Base-by-base conservation (phyloP, 2,329 filamentous ascomycete species). In the Talaromyces sp. region DNA sequence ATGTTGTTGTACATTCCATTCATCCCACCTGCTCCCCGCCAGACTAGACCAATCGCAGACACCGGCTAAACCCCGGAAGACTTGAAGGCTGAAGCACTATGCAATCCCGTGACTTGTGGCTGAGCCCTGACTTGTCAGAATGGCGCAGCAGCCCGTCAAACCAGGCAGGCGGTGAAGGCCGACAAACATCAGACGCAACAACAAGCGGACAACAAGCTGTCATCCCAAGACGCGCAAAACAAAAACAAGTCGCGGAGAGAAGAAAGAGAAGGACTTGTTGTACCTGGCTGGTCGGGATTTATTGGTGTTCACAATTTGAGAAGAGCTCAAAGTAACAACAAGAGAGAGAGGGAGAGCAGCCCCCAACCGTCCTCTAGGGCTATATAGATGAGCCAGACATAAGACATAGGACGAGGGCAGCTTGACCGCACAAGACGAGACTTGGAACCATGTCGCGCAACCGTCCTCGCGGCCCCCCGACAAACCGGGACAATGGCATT, bases 401-500 rank as follows among this genome's bases (percentile, higher is more conserved):
- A 47, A 10, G n/a, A 27, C 5, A 47, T 27, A 47, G 18, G 44
- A 47, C n/a, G 44, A 47, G 23, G 36, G 44, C 18, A 47, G 9
- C 18, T 12, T 23, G 23, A 23, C 23, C 23, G 2, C 23, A 23
- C 23, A 23, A 23, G 12, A 42, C 14, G 5, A 16, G 40, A n/a
- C 40, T 44, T 18, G n/a, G 16, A 6, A 16, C 40, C 7, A 79
- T 79, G 76, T 79, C 76, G 42, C 74, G 76, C 61, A 78, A 78
- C 66, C 74, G 76, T 58, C 75, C 76, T 55, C 68, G 76, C 55
- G 73, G 71, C 16, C 70, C 72, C 55, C 72, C 72, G 10, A 63
- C 69, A 44, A 72, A 73, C 61, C 70, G 76, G 55, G 76, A 78
- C 65, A 78, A 78, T 68, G 76, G 76, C 28, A 70, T 75, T n/a